Conservation (phyloP, 1,284 basidiomycete species). For the Fomitopsis pinicola region DNA sequence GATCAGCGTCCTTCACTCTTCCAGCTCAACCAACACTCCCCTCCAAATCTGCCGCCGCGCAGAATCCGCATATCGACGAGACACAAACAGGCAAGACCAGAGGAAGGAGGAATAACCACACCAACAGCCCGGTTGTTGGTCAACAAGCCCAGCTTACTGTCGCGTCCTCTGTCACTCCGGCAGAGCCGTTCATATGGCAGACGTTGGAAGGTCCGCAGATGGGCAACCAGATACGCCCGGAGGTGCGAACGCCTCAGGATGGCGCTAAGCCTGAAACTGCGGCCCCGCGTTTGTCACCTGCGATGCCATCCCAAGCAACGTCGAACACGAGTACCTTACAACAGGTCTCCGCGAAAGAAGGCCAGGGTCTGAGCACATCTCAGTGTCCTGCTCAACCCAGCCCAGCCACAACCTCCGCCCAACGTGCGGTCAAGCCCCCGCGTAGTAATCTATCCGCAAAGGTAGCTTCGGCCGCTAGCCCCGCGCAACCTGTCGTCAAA, state of each 20-base stretch:
- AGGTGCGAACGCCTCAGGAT: neutral
- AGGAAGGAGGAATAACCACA: neutral
- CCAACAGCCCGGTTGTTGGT: no score
- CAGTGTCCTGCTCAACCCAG: neutral
- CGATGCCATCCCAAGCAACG: no score
- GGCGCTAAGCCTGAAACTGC: neutral
- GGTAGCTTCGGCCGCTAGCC: neutral
- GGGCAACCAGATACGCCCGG: neutral
- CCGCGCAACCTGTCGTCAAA: neutral
- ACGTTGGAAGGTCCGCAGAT: neutral
- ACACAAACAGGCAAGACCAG: neutral
- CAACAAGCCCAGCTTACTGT: neutral
- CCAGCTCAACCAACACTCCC: neutral
- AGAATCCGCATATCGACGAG: neutral
- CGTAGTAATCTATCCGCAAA: neutral
- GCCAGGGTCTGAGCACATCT: no score
- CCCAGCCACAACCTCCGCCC: neutral
- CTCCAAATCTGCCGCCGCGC: neutral
- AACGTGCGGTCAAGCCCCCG: neutral
- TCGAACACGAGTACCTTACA: no score
- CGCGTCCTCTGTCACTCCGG: neutral
- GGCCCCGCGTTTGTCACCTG: no score
- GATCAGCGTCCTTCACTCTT: neutral
- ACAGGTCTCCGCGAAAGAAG: no score
- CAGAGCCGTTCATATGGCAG: neutral